These are phyloP conservation scores for Boletus rufocinnamomeus DNA, from an alignment of 768 basidiomycete species.

Conservation along the genomic window DNA sequence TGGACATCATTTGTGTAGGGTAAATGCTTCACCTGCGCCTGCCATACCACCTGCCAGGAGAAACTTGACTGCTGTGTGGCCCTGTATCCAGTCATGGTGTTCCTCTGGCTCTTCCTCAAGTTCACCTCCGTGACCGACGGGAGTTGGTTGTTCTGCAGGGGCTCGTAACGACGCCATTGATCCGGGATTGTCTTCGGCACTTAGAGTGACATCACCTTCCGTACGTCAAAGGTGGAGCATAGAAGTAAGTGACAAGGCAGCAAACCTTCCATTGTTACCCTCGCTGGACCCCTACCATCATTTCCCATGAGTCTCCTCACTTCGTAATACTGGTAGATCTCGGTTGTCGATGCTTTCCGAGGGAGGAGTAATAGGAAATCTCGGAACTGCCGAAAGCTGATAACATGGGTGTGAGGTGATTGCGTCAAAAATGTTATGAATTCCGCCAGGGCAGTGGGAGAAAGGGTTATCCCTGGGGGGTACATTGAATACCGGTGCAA, in stretches of 20 bases:
- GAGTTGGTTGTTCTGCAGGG: conserved; percentile 15
- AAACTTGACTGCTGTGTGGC: conserved; percentile 80
- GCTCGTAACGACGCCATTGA: conserved; percentile 23
- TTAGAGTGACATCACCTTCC: conserved; percentile 75
- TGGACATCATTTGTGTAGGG: background rate
- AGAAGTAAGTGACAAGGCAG: conserved; percentile 15
- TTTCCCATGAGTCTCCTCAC: conserved; percentile 65
- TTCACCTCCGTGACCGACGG: conserved; percentile 39
- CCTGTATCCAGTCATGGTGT: conserved; percentile 61
- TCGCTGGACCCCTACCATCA: conserved; percentile 75
- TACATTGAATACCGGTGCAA: conserved; percentile 19
- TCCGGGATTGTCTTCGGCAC: conserved; percentile 71
- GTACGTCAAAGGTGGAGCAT: conserved; percentile 27
- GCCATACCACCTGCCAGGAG: conserved; percentile 93
- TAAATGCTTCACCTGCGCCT: conserved; percentile 71
- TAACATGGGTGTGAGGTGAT: conserved; percentile 64
- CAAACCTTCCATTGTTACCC: conserved; percentile 89
- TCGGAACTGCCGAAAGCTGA: conserved; percentile 85
- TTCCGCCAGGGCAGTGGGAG: conserved; percentile 69
- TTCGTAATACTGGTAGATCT: conserved; percentile 86
- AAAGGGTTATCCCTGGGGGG: conserved; percentile 66
- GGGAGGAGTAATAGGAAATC: conserved; percentile 89
- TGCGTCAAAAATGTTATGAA: conserved; percentile 79
- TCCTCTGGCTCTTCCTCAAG: conserved; percentile 63
- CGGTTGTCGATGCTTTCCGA: conserved; percentile 73